Percentiles rank a stretch among this genome's conserved stretches.
These are phyloP conservation scores for Hyphodiscus hymeniophilus DNA, from an alignment of 495 filamentous ascomycete species.

Conservation along the genomic window DNA sequence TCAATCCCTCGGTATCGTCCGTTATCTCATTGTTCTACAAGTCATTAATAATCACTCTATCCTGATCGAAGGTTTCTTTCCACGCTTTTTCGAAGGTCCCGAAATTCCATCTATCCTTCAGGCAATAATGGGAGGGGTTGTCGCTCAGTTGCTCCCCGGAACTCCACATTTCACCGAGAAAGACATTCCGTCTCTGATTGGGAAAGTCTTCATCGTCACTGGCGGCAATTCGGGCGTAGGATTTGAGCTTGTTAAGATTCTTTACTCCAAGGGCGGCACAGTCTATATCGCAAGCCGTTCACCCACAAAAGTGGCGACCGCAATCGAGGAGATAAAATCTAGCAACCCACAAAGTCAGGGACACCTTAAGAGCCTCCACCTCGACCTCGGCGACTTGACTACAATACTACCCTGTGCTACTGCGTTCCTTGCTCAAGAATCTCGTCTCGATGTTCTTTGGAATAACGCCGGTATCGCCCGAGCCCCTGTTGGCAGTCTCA, in stretches of 20 bases:
- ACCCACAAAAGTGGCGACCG: constrained; percentile 23
- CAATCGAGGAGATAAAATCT: constrained; percentile 29
- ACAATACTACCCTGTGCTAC: constrained; percentile 35
- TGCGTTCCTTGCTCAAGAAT: constrained; percentile 31
- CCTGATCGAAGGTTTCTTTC: no score
- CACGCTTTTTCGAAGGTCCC: no score
- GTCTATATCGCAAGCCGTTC: constrained; percentile 47
- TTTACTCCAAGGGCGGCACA: constrained; percentile 37
- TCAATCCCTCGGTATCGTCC: no score
- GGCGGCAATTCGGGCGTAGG: constrained; percentile 17
- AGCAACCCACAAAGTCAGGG: constrained; percentile 16
- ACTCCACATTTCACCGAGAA: constrained; percentile 16
- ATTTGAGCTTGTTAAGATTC: constrained; percentile 33
- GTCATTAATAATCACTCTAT: no score
- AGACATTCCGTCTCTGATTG: constrained; percentile 6
- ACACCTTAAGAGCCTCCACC: constrained; percentile 31
- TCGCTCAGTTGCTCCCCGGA: constrained; percentile 22
- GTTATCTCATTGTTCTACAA: no score
- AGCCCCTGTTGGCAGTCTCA: constrained; percentile 20
- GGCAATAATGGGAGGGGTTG: constrained; percentile 8
- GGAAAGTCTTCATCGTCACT: constrained; percentile 20
- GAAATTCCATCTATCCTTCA: no score
- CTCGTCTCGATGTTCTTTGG: constrained; percentile 42
- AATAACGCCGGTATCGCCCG: constrained; percentile 46
- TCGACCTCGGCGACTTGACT: constrained; percentile 41